A percentile compares a stretch with the other conserved stretches of the same genome.
Evolutionary conservation across 2,329 filamentous ascomycete genomes (phyloP).

Genomic region (Ophiostoma perfectum): DNA sequence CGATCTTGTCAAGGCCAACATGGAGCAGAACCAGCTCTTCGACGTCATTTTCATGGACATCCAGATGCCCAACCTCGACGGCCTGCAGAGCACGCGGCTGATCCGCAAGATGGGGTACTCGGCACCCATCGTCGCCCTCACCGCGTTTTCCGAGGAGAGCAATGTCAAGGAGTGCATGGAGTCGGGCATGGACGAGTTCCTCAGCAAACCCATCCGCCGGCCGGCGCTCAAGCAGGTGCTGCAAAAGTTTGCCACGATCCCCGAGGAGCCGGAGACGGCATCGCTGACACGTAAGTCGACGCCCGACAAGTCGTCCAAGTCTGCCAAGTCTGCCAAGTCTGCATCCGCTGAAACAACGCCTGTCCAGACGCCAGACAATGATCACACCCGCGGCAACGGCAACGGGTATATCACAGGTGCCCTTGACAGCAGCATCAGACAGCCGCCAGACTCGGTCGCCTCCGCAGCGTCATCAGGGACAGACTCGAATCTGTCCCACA

Average conservation of each 20-base stretch:
- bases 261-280: slow-evolving; percentile 58
- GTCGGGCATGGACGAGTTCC: slow-evolving; percentile 87
- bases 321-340: neutral
- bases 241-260: slow-evolving; percentile 76
- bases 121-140: slow-evolving; percentile 83
- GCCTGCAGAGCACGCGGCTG: slow-evolving; percentile 75
- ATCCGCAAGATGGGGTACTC: slow-evolving; percentile 83
- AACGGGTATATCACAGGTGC: neutral
- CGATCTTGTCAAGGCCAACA: slow-evolving; percentile 75
- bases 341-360: neutral
- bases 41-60: slow-evolving; percentile 96
- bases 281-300: neutral
- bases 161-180: slow-evolving; percentile 84
- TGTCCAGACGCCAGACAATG: neutral
- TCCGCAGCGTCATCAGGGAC: neutral
- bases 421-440: neutral
- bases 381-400: neutral
- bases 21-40: slow-evolving; percentile 66
- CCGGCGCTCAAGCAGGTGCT: slow-evolving; percentile 81
- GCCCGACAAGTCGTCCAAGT: neutral
- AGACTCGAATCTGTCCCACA: neutral
- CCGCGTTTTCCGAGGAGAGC: slow-evolving; percentile 84
- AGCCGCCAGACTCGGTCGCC: neutral
- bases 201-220: slow-evolving; percentile 70
- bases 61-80: slow-evolving; percentile 90